Base-by-base conservation (phyloP, 176 grass and related monocot genomes). In the Bonia amplexicaulis region DNA sequence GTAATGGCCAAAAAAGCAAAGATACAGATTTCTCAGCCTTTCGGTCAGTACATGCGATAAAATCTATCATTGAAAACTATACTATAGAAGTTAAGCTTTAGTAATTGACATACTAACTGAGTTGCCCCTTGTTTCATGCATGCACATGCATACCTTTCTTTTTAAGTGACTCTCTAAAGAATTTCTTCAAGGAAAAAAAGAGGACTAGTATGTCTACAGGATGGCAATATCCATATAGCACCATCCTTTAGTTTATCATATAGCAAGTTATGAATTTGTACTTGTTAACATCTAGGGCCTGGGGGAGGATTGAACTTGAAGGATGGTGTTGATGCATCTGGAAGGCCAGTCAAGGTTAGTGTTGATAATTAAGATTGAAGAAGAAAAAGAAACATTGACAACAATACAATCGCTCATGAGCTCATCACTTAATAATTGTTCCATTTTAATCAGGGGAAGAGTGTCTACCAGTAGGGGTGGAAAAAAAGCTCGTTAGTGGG, bases 401-500 rank as follows among this genome's bases (percentile, higher is more conserved):
- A 39, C 13, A 23, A 53, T 78, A 14, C 5, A 10, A 25, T 67
- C 9, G 47, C 13, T 45, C 4, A 7, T 66, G 12, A 79, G 47
- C 47, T 31, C 6, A 7, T 66, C 13, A 79, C 3, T 73, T 45
- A 68, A 71, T 26, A 70, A 70, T 71, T 77, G 8, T 65, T 74
- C 54, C 42, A 70, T 76, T 86, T 57, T 60, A 61, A 88, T 76
- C 57, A 92, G 85, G 93, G 93, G 12, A 95, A 95, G 72, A 88
- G 91, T 66, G 71, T 95, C 66, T 96, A 89, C 66, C 93, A 95
- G 87, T 98, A n/a, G n/a, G n/a, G n/a, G n/a, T n/a, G n/a, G n/a
- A n/a, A n/a, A n/a, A n/a, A n/a, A n/a, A n/a, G n/a, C n/a, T n/a
- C n/a, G n/a, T n/a, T n/a, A n/a, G n/a, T n/a, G n/a, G n/a, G n/a